Base-by-base conservation (phyloP, 1,284 basidiomycete species). In the Neolentinus lepideus region DNA sequence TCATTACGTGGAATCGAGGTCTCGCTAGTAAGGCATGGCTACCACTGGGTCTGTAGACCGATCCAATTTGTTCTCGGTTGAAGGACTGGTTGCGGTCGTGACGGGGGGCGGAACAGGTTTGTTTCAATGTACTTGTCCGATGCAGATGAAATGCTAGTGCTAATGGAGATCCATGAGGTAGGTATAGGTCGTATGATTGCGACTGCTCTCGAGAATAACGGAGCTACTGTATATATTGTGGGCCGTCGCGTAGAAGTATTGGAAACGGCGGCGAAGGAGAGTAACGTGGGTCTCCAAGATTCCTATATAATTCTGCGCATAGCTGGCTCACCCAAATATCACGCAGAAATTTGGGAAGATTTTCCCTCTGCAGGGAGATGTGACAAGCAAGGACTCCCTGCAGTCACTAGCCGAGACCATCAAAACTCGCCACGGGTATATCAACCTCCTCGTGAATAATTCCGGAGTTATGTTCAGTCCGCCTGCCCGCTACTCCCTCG, bases 121-220 rank as follows among this genome's bases (percentile, higher is more conserved):
- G 74, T 6, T 16, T 4, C 31, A 54, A 10, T 47, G 24, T 53
- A 51, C n/a, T 19, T 45, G 14, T 19, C 48, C 19, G 12, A 12
- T 12, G 29, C 12, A 31, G 29, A 31, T 36, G n/a, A 21, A 14
- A 24, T 12, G 51, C 3, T n/a, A n/a, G 31, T 52, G 21, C 29
- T 45, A 19, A 43, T 6, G 16, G 38, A 9, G 38, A 19, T 21
- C 24, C 26, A 26, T 38, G 38, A 51, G 45, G 54, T 59, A 88
- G 85, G 86, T 6, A 84, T 89, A 61, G 86, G 86, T 9, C 73
- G 88, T 47, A 87, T 88, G 81, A 87, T 89, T 67, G 84, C 87
- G 36, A 78, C 76, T n/a, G 78, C 84, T 16, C 72, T 89, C 6
- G 86, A 88, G 67, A 78, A 80, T 66, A 88, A 88, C 60, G 87